These are phyloP conservation scores for Diaporthe citri DNA, from an alignment of 2,329 filamentous ascomycete genomes.

Conservation along the genomic window DNA sequence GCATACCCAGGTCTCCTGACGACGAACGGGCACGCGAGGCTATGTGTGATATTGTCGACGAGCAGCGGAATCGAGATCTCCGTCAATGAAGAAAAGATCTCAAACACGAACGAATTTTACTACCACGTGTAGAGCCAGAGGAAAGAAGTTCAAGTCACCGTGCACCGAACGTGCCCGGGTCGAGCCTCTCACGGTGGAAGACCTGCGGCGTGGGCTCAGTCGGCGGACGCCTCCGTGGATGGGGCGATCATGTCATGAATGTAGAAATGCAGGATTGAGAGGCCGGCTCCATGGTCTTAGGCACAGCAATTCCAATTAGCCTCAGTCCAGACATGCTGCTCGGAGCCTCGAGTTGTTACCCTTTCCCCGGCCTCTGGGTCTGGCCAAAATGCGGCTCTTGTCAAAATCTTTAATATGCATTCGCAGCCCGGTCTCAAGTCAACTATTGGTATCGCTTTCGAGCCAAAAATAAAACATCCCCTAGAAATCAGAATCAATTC, in stretches of 20 bases:
- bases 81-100: constrained; percentile 40
- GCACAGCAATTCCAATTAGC: neutral
- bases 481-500: neutral
- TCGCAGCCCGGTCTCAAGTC: neutral
- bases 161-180: neutral
- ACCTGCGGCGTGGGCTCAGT: neutral
- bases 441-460: neutral
- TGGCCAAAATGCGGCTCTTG: neutral
- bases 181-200: neutral
- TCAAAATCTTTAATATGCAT: too few species aligned
- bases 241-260: neutral
- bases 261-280: constrained; percentile 10
- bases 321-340: neutral
- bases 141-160: neutral
- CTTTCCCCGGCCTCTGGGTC: neutral
- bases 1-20: constrained; percentile 40
- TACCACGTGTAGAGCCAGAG: neutral
- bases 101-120: constrained; percentile 17
- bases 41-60: constrained; percentile 38
- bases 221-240: neutral
- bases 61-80: constrained; percentile 38
- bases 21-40: constrained; percentile 39
- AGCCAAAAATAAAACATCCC: neutral
- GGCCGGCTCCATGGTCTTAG: neutral
- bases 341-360: neutral